Evolutionary conservation across 73 alveolate species (phyloP), one percentile per base, ranked within the genome.

Genomic region (Uronychia setigera): DNA sequence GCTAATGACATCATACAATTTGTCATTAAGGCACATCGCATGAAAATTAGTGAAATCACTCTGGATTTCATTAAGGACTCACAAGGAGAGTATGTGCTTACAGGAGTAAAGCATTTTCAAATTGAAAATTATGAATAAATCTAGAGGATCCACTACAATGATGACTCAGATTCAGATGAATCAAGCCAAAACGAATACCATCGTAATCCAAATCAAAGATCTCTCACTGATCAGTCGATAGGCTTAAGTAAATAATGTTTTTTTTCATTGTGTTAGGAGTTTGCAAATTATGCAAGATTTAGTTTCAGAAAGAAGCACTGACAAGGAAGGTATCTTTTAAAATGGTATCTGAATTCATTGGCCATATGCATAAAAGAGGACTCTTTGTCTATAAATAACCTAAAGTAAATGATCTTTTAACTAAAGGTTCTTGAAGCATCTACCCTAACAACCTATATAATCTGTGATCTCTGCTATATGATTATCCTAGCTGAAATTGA

Each of bases 401-500:
- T 60, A 31, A 57, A 19, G 35, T 27, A 78, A 5, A 19, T 46
- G 67, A 46, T 19, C 5, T 11, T 5, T 46, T 19, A 46, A 5
- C 5, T 19, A 5, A 46, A 19, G 67, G 5, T 5, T 19, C 60
- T 29, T 19, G 31, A 78, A 29, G 32, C 57, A n/a, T n/a, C n/a
- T n/a, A 77, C 86, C 25, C 82, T 79, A 35, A 30, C 87, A 26
- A 88, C 88, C 0, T 88, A 84, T 74, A 74, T 76, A 31, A 86
- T 88, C 0, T 88, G 94, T 59, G 94, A 88, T 79, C 60, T 88
- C 29, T 88, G 94, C 67, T 88, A 83, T 33, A 78, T 60, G 88
- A 87, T 88, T 19, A 84, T 88, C 27, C 35, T 80, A 13, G 94
- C 94, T n/a, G 94, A 88, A 59, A 27, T 29, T 0, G 80, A 88